Conservation (phyloP, 2,329 filamentous ascomycete species). For the Phyllosticta capitalensis region DNA sequence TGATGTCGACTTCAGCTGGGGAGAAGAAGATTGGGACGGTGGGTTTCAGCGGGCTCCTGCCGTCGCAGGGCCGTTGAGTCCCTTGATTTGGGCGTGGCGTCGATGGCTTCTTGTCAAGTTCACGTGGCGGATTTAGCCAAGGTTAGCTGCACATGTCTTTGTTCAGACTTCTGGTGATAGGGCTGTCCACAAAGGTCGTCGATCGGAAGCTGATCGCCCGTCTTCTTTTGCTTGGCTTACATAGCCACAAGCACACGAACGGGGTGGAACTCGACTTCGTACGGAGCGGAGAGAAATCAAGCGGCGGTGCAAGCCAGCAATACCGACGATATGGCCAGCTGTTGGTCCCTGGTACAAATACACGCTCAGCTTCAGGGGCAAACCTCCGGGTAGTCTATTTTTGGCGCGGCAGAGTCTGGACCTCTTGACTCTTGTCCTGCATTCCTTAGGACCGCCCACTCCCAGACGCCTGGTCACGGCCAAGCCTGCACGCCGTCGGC, state of each 20-base stretch:
- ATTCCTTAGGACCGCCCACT: too few species aligned
- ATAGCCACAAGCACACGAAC: too few species aligned
- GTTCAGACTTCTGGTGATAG: not conserved
- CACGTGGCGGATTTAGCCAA: not conserved
- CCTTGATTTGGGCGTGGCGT: not conserved
- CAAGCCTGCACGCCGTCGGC: not conserved
- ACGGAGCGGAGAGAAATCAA: not conserved
- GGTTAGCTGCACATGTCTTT: not conserved
- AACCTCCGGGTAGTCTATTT: not conserved
- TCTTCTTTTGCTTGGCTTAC: too few species aligned
- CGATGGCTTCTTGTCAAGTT: not conserved
- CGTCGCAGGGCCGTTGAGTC: not conserved
- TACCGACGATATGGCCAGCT: not conserved
- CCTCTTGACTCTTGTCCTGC: not conserved
- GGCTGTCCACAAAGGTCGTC: not conserved
- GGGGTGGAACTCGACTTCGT: too few species aligned
- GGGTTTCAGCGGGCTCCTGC: too few species aligned
- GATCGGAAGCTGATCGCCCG: not conserved
- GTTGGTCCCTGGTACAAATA: too few species aligned
- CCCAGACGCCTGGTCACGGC: not conserved
- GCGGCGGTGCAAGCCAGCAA: not conserved
- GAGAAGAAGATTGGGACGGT: too few species aligned
- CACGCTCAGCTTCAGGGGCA: not conserved
- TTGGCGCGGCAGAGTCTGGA: not conserved
- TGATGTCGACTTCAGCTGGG: too few species aligned